Evolutionary conservation across 202 grass and related monocot genomes (phyloP).

Genomic region (Zoysia matrella): DNA sequence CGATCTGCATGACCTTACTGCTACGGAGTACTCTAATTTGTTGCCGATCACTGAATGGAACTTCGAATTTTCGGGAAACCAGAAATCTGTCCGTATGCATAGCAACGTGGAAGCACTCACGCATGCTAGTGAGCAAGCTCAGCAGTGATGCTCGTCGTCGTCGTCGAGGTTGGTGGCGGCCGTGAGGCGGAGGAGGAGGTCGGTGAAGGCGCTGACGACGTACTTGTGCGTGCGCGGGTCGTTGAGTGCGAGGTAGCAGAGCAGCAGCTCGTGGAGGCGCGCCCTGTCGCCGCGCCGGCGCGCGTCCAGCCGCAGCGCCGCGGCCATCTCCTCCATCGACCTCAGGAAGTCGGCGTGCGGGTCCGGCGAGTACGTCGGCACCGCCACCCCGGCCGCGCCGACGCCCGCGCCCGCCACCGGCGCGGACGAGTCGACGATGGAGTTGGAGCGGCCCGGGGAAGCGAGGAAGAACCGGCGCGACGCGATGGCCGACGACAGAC

Average conservation of each 20-base stretch:
- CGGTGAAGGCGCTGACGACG: slow-evolving; percentile 88
- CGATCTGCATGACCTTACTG: neutral
- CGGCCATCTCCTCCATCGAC: slow-evolving; percentile 97
- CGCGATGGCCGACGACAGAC: slow-evolving; percentile 88
- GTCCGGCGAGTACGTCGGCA: slow-evolving; percentile 92
- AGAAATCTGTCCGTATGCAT: slow-evolving; percentile 25
- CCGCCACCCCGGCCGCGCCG: slow-evolving; percentile 66
- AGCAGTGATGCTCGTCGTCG: slow-evolving; percentile 21
- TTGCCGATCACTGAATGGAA: neutral
- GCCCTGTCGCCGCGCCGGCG: slow-evolving; percentile 56
- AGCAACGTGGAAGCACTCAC: neutral
- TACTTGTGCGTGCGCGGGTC: slow-evolving; percentile 79
- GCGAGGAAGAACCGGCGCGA: slow-evolving; percentile 86
- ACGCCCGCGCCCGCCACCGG: slow-evolving; percentile 25
- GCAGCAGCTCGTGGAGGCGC: slow-evolving; percentile 87
- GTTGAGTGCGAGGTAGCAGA: slow-evolving; percentile 98
- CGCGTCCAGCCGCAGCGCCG: slow-evolving; percentile 74
- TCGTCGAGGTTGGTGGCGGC: slow-evolving; percentile 17
- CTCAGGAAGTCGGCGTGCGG: slow-evolving; percentile 81
- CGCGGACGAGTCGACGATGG: slow-evolving; percentile 78
- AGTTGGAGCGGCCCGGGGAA: slow-evolving; percentile 81
- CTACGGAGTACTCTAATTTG: neutral
- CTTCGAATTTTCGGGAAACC: neutral
- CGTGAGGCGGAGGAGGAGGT: slow-evolving; percentile 82
- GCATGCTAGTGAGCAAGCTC: neutral